These are phyloP conservation scores for Fusarium euwallaceae DNA, from an alignment of 2,329 filamentous ascomycete species.

Conservation along the genomic window DNA sequence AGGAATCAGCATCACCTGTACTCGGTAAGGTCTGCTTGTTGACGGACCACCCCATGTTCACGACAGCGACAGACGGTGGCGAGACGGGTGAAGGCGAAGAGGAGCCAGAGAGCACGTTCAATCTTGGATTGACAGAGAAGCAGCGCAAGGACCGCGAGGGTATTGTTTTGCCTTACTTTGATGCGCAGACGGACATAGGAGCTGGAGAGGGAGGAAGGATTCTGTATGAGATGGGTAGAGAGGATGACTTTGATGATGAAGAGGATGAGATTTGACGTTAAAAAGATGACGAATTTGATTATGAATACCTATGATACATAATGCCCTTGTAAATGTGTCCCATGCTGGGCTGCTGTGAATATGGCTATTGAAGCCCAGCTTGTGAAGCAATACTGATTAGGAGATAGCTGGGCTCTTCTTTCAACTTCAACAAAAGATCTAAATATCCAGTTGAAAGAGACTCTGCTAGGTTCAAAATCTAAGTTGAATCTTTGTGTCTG, in stretches of 20 bases:
- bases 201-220: slow-evolving; percentile 91
- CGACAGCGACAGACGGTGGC: slow-evolving; percentile 54
- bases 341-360: neutral
- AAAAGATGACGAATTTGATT: neutral
- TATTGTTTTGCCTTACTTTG: slow-evolving; percentile 94
- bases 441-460: neutral
- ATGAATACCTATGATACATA: slow-evolving; percentile 4
- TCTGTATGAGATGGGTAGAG: slow-evolving; percentile 94
- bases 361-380: neutral
- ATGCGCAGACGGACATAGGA: slow-evolving; percentile 86
- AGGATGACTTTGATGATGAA: slow-evolving; percentile 97
- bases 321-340: neutral
- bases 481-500: neutral
- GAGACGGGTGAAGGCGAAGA: slow-evolving; percentile 60
- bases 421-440: neutral
- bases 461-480: neutral
- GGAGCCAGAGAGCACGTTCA: slow-evolving; percentile 82
- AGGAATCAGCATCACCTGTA: slow-evolving; percentile 24
- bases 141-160: slow-evolving; percentile 88
- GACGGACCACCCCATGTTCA: slow-evolving; percentile 81
- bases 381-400: neutral
- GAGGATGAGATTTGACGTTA: slow-evolving; percentile 83
- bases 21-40: slow-evolving; percentile 69
- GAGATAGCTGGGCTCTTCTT: neutral
- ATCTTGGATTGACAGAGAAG: slow-evolving; percentile 88